Conservation (phyloP, 768 basidiomycete genomes). For the Rhodotorula paludigena region DNA sequence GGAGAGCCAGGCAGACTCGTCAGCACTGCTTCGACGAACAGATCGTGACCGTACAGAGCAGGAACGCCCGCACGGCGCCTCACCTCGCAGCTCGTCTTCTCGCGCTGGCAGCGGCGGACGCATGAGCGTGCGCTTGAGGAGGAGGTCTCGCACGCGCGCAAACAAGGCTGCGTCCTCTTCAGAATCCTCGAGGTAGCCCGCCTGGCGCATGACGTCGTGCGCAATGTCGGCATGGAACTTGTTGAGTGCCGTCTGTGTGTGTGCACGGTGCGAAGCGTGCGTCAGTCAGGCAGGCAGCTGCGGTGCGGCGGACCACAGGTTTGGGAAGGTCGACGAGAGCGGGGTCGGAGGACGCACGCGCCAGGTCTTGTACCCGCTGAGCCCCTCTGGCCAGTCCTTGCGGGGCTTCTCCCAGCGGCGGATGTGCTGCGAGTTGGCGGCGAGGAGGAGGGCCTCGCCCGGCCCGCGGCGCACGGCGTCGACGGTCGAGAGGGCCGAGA, state of each 20-base stretch:
- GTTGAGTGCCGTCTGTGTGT: conserved; percentile 5
- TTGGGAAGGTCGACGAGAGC: background rate
- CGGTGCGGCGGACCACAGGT: background rate
- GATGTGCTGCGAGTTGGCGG: conserved; percentile 12
- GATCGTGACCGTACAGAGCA: too few relatives aligned
- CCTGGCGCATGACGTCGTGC: background rate
- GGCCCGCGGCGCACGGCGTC: background rate
- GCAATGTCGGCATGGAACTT: conserved; percentile 15
- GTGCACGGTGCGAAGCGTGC: background rate
- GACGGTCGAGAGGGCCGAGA: background rate
- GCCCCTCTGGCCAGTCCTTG: conserved; percentile 1
- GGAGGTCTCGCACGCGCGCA: conserved; percentile 10
- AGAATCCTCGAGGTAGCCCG: background rate
- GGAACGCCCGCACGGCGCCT: too few relatives aligned
- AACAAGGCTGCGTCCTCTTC: conserved; percentile 3
- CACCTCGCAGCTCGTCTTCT: conserved; percentile 9
- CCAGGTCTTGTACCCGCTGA: conserved; percentile 29
- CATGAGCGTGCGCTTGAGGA: conserved; percentile 17
- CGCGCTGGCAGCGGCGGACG: conserved; percentile 3
- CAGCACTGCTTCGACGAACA: too few relatives aligned
- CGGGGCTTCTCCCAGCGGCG: conserved; percentile 17
- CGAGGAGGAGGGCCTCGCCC: conserved; percentile 17
- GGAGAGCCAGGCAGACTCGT: background rate
- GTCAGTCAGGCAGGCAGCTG: background rate
- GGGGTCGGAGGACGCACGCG: background rate